phyloP scores from a whole-genome alignment of 805 yeast species.

The Saccharomycopsis lassenensis region DNA sequence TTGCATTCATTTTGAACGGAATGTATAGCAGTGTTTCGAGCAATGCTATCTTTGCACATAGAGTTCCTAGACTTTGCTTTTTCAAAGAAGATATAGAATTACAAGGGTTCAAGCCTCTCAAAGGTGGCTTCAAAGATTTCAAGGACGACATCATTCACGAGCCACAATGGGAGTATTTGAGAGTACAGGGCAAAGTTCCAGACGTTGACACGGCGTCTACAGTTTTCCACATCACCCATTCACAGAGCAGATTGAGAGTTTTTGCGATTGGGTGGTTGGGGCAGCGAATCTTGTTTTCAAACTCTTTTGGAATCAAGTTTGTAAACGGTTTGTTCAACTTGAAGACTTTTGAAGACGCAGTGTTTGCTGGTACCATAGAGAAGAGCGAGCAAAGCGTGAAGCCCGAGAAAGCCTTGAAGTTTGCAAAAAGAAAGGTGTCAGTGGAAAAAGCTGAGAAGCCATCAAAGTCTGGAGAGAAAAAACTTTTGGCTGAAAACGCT shows the following conservation, averaged over 20 bases:
- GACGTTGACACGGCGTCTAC: slow-evolving; percentile 5
- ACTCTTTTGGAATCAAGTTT: slow-evolving; percentile 7
- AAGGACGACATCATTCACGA: slow-evolving; percentile 39
- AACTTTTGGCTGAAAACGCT: too few relatives aligned
- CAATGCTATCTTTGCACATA: slow-evolving; percentile 14
- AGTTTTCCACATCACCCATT: too few relatives aligned
- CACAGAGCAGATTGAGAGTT: slow-evolving; percentile 2
- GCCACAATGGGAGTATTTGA: slow-evolving; percentile 23
- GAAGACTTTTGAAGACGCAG: too few relatives aligned
- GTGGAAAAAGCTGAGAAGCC: too few relatives aligned
- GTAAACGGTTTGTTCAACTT: too few relatives aligned
- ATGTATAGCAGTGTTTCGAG: slow-evolving; percentile 17
- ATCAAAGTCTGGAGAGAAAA: too few relatives aligned
- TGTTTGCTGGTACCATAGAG: too few relatives aligned
- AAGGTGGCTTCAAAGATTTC: slow-evolving; percentile 47
- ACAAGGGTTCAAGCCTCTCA: slow-evolving; percentile 49
- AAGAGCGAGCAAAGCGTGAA: too few relatives aligned
- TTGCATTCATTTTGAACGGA: slow-evolving; percentile 25
- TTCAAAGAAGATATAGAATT: slow-evolving; percentile 56
- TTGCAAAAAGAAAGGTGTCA: too few relatives aligned
- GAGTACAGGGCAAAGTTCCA: slow-evolving; percentile 26
- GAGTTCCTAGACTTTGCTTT: slow-evolving; percentile 41
- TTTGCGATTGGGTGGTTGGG: slow-evolving; percentile 14
- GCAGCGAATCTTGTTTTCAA: slow-evolving; percentile 5
- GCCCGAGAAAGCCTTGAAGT: too few relatives aligned